Evolutionary conservation across 2,329 filamentous ascomycete species (phyloP).

Genomic region (Allantophomopsis lycopodina): DNA sequence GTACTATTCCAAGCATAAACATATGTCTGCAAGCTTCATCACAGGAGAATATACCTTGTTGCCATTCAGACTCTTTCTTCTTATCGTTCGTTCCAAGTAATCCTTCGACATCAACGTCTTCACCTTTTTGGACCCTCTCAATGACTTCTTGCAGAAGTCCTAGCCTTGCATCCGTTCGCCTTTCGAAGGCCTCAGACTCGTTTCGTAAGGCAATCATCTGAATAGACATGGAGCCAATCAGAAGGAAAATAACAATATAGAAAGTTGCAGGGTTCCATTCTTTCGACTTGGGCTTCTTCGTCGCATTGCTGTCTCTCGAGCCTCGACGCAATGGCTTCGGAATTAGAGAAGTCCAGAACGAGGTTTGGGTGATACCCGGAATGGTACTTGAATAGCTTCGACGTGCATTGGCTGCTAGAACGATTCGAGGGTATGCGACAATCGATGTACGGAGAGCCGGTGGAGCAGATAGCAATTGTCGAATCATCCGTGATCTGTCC

Average conservation of each 20-base stretch:
- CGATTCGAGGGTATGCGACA: constrained; percentile 1
- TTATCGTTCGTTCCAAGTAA: constrained; percentile 66
- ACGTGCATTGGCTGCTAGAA: constrained; percentile 1
- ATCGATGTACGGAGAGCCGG: too few relatives aligned
- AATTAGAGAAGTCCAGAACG: constrained; percentile 56
- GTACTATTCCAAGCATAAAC: constrained; percentile 26
- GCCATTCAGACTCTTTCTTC: constrained; percentile 72
- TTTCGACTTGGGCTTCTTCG: constrained; percentile 25
- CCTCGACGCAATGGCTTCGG: constrained; percentile 49
- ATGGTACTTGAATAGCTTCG: constrained; percentile 22
- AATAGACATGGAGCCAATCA: constrained; percentile 93
- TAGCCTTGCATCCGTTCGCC: constrained; percentile 68
- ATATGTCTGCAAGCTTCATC: neutral
- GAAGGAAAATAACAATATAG: constrained; percentile 66
- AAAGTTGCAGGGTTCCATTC: too few relatives aligned
- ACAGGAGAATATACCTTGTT: constrained; percentile 47
- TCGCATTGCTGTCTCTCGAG: constrained; percentile 20
- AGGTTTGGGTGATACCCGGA: constrained; percentile 17
- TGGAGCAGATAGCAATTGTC: too few relatives aligned
- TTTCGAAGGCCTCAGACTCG: constrained; percentile 56
- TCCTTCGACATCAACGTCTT: constrained; percentile 75
- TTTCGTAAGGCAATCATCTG: constrained; percentile 75
- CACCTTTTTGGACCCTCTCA: constrained; percentile 53
- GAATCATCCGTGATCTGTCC: too few relatives aligned
- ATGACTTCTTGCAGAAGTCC: constrained; percentile 62